Base-by-base conservation (phyloP, 306 rosid species). In the Corylus heterophylla region DNA sequence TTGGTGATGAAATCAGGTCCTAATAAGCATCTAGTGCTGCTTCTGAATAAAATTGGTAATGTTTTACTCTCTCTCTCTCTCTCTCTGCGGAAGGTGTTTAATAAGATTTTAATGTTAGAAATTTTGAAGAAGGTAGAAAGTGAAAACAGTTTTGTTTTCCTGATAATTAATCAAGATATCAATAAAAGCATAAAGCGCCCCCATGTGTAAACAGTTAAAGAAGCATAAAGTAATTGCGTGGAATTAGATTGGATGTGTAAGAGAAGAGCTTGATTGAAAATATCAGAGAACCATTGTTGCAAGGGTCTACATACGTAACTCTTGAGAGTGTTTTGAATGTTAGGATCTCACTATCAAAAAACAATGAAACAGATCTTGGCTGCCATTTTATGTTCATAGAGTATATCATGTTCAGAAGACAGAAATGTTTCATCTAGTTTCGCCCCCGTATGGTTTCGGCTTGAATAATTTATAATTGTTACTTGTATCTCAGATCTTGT, bases 41-140 rank as follows among this genome's bases (percentile, higher is more conserved):
- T 96, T 71, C 83, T 96, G 72, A 96, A 96, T 79, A 96, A 96
- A 90, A 96, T 96, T 70, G 99, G 99, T 93, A 89, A 76, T 63
- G 44, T 59, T 10, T 54, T 56, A 16, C 3, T 8, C 69, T 5
- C 12, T 62, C 12, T 17, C 54, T 35, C 50, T n/a, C 63, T 55
- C 20, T 1, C 70, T 2, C n/a, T 14, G 8, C 35, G 7, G 0
- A 16, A 16, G 22, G 47, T 64, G 70, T 14, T 63, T 64, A 37
- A 64, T 59, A n/a, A 44, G 42, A 37, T 8, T 67, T 44, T 39
- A 37, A 18, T 39, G 12, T 8, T 4, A 17, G 10, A 67, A 37
- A 9, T 67, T 18, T 67, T 67, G 25, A 20, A 67, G 71, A 39
- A 67, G 13, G 10, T 22, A 67, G 48, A 67, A 16, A 67, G 49